Conservation (phyloP, 148 eudicot genomes). For the Silene uniflora region DNA sequence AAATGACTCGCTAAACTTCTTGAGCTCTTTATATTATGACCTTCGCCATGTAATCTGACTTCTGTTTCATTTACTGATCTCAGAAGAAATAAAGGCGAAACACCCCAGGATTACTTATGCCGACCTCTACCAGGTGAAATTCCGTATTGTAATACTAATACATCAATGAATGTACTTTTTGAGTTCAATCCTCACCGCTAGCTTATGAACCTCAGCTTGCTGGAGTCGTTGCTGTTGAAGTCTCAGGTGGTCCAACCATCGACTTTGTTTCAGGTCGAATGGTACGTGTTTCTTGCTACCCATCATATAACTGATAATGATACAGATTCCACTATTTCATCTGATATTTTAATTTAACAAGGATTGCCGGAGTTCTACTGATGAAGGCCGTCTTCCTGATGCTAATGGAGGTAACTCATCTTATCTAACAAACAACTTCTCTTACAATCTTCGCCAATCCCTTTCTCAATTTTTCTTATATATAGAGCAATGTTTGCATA, state of each 20-base stretch:
- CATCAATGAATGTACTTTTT: not conserved
- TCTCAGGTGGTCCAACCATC: not conserved
- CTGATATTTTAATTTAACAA: slow-evolving; percentile 11
- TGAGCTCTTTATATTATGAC: not conserved
- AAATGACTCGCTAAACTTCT: not conserved
- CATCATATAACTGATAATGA: not conserved
- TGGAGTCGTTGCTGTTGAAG: not conserved
- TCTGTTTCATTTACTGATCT: slow-evolving; percentile 18
- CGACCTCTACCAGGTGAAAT: not conserved
- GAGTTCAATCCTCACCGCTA: not conserved
- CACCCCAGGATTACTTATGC: too few species aligned
- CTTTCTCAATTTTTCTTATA: too few species aligned
- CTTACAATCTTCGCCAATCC: too few species aligned
- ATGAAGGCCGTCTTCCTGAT: slow-evolving; percentile 92
- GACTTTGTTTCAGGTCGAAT: not conserved
- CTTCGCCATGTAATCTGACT: not conserved
- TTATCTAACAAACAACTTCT: not conserved
- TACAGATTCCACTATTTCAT: not conserved
- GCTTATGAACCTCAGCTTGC: slow-evolving; percentile 6
- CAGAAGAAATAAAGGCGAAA: too few species aligned
- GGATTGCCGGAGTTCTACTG: slow-evolving; percentile 52
- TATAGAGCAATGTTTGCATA: too few species aligned
- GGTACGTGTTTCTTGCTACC: slow-evolving; percentile 31
- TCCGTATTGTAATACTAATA: not conserved
- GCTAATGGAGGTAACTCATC: slow-evolving; percentile 53